Base-by-base conservation (phyloP, 2,329 filamentous ascomycete species). In the Fulvia fulva region DNA sequence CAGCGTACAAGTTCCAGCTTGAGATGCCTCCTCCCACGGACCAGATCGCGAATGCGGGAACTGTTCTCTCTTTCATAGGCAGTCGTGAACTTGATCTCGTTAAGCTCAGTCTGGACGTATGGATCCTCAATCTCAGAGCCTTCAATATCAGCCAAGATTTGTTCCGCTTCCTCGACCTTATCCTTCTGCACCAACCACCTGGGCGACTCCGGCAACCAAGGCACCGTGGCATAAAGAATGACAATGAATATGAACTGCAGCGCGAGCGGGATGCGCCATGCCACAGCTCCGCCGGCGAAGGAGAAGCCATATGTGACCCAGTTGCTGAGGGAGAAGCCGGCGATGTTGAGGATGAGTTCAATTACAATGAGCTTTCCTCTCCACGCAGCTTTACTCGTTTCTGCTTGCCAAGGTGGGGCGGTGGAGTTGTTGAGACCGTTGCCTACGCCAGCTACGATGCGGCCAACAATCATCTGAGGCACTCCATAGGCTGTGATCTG, bases 261-360 rank as follows among this genome's bases (percentile, higher is more conserved):
- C 0, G 78, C 78, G 2, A 82, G 70, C 0, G 78, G 78, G 2
- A 79, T 67, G 37, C 78, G 65, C 78, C 79, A 80, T 0, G 76
- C 69, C 12, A 80, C 67, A 0, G 71, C 61, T 5, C 78, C 77
- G 3, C 63, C 66, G 1, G 75, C 64, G 62, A 78, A 83, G 5
- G 75, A 78, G 56, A 82, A 76, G 1, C 79, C 79, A 57, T 77
- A 82, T 7, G 76, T 82, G 11, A 83, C 73, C 79, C 80, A 83
- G 46, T 82, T 81, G 4, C 74, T 76, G 1, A 83, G 50, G 1
- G 70, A 75, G 59, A 81, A 81, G 1, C 80, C 81, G 19, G 73
- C 74, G 45, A 82, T 78, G 34, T 67, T 68, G 65, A 81, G 72
- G 47, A 78, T 78, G 69, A 82, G 75, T 51, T 73, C 70, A 46